Conservation (phyloP, 352 stramenopile species). For the Phytopythium delawarense region DNA sequence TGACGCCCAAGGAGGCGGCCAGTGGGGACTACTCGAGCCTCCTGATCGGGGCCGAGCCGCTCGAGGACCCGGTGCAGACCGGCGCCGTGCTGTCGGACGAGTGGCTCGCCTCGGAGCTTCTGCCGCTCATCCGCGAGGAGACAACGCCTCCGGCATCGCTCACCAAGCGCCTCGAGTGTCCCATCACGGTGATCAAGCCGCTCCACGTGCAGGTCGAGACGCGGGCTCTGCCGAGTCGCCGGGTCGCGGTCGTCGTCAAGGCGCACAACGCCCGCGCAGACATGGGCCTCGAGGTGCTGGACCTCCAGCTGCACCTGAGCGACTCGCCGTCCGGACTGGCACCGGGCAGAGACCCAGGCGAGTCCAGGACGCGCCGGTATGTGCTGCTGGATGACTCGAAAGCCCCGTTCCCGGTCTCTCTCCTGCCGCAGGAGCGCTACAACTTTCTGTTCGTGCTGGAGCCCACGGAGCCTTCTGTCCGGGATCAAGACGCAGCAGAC, state of each 20-base stretch:
- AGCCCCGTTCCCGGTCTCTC: slow-evolving; percentile 50
- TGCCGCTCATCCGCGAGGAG: slow-evolving; percentile 49
- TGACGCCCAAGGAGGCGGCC: slow-evolving; percentile 30
- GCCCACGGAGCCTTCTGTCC: slow-evolving; percentile 14
- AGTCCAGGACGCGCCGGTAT: slow-evolving; percentile 19
- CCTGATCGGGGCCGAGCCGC: background rate
- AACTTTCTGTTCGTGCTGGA: slow-evolving; percentile 61
- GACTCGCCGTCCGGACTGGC: slow-evolving; percentile 22
- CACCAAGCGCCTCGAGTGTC: slow-evolving; percentile 41
- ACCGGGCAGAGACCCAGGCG: background rate
- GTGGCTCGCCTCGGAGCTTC: slow-evolving; percentile 27
- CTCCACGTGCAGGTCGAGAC: slow-evolving; percentile 61
- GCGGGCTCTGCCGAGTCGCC: slow-evolving; percentile 24
- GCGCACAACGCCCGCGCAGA: slow-evolving; percentile 41
- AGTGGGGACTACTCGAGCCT: background rate
- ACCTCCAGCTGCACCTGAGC: slow-evolving; percentile 64
- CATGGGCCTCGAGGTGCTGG: slow-evolving; percentile 39
- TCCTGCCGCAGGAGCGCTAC: slow-evolving; percentile 50
- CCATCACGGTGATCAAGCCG: slow-evolving; percentile 43
- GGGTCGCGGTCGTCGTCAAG: slow-evolving; percentile 45
- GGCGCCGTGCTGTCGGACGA: slow-evolving; percentile 28
- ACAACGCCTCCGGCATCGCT: slow-evolving; percentile 31
- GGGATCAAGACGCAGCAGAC: slow-evolving; percentile 5
- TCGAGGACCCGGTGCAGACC: slow-evolving; percentile 1
- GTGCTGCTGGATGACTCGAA: slow-evolving; percentile 31